Evolutionary conservation across 345 rosid species (phyloP).

Genomic region (Camelina hispida): DNA sequence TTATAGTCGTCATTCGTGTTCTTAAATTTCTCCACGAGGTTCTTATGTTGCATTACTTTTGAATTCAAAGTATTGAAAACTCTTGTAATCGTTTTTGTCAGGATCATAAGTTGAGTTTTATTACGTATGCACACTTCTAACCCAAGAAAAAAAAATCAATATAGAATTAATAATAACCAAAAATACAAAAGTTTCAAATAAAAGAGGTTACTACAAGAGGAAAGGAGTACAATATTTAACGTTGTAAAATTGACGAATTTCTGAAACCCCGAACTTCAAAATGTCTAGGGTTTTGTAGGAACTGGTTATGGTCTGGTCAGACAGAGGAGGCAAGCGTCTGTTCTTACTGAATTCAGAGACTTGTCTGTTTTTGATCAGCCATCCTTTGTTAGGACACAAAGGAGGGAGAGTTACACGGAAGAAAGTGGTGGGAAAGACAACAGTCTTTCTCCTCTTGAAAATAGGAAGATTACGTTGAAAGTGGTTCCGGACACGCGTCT

Average conservation of each 20-base stretch:
- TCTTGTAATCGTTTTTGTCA: too few relatives aligned
- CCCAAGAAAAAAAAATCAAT: too few relatives aligned
- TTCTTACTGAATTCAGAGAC: neutral
- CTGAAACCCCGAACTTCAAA: neutral
- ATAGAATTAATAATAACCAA: too few relatives aligned
- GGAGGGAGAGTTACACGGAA: conserved; percentile 9
- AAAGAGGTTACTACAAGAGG: too few relatives aligned
- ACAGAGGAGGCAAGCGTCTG: neutral
- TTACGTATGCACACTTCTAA: too few relatives aligned
- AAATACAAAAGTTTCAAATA: too few relatives aligned
- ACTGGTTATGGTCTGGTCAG: neutral
- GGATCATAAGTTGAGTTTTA: too few relatives aligned
- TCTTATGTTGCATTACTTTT: too few relatives aligned
- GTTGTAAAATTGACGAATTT: neutral
- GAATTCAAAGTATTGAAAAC: too few relatives aligned
- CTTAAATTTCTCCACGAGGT: too few relatives aligned
- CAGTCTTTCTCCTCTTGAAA: neutral
- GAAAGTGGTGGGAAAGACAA: neutral
- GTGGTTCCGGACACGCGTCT: neutral
- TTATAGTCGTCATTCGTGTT: too few relatives aligned
- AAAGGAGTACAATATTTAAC: too few relatives aligned
- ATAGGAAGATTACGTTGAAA: neutral
- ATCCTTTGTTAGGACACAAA: conserved; percentile 11
- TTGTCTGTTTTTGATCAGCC: neutral
- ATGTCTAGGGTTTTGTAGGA: neutral